phyloP scores from a whole-genome alignment of 352 stramenopile genomes.

The Phytopythium montanum region DNA sequence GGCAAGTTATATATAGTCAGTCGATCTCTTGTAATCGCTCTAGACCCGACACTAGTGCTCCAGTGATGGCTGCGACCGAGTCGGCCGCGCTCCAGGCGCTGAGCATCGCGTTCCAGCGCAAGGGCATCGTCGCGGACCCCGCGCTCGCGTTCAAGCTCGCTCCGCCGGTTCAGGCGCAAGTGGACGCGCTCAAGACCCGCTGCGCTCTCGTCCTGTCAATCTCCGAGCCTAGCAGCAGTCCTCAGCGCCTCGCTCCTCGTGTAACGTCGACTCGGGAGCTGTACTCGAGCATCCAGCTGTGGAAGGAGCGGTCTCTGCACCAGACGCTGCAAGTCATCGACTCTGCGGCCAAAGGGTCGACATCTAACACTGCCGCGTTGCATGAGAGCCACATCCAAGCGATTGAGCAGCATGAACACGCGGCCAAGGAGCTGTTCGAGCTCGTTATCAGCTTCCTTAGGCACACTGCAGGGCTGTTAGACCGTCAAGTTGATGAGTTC shows the following conservation, averaged over 20 bases:
- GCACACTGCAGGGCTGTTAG: slow-evolving; percentile 13
- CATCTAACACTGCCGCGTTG: not conserved
- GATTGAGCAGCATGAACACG: slow-evolving; percentile 55
- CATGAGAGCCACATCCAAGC: slow-evolving; percentile 46
- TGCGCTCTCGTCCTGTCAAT: not conserved
- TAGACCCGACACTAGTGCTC: too few relatives aligned
- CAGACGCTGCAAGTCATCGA: slow-evolving; percentile 50
- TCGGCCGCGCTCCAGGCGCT: not conserved
- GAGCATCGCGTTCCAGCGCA: slow-evolving; percentile 5
- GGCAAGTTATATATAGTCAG: too few relatives aligned
- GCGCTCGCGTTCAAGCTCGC: not conserved
- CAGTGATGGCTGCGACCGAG: not conserved
- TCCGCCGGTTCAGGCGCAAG: not conserved
- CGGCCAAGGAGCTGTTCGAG: slow-evolving; percentile 32
- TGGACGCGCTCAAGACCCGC: slow-evolving; percentile 3
- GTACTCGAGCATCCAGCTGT: slow-evolving; percentile 41
- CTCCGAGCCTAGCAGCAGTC: not conserved
- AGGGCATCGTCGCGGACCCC: slow-evolving; percentile 8
- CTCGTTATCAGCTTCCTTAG: slow-evolving; percentile 21
- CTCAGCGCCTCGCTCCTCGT: not conserved
- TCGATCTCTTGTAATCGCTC: not conserved
- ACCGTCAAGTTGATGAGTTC: slow-evolving; percentile 31
- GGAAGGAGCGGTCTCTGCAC: slow-evolving; percentile 58
- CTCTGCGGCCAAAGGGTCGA: not conserved
- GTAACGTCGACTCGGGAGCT: slow-evolving; percentile 10